phyloP scores from a whole-genome alignment of 2,329 filamentous ascomycete genomes.

The Exophiala bonariae region DNA sequence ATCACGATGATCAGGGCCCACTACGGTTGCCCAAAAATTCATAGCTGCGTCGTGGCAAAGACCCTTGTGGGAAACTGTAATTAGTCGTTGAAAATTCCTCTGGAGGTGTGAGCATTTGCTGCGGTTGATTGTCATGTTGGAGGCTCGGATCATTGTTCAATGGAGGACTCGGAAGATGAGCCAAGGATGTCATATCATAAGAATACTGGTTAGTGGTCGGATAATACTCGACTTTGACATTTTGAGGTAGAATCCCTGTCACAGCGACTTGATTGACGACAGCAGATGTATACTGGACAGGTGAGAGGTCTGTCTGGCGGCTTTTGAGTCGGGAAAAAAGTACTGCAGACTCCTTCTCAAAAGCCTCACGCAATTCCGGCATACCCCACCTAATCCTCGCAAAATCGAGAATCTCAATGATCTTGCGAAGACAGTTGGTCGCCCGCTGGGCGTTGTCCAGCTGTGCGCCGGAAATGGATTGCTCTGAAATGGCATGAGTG shows the following conservation, averaged over 20 bases:
- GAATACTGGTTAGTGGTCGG: conserved; percentile 5
- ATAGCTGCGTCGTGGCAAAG: conserved; percentile 26
- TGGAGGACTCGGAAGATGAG: conserved; percentile 21
- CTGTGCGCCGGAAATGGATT: conserved; percentile 9
- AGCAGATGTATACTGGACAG: conserved; percentile 9
- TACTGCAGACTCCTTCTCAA: conserved; percentile 28
- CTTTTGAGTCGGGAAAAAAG: conserved; percentile 24
- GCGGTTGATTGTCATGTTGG: conserved; percentile 5
- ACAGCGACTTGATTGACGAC: neutral
- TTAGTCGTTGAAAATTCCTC: conserved; percentile 14
- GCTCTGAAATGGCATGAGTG: conserved; percentile 15
- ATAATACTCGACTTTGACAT: neutral
- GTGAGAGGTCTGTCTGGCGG: conserved; percentile 14
- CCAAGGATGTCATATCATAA: conserved; percentile 3
- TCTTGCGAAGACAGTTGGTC: conserved; percentile 22
- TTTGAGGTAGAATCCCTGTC: neutral
- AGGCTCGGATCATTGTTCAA: conserved; percentile 9
- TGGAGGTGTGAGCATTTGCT: conserved; percentile 19
- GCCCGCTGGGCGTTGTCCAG: conserved; percentile 26
- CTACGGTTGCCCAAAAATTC: conserved; percentile 22
- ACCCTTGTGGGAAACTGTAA: conserved; percentile 19
- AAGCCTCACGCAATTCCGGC: conserved; percentile 22
- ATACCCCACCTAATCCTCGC: conserved; percentile 26
- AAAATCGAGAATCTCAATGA: conserved; percentile 26
- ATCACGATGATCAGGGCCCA: no score